Evolutionary conservation across 768 basidiomycete genomes (phyloP), one percentile per base, ranked within the genome.

Genomic region (Termitomyces sp.): DNA sequence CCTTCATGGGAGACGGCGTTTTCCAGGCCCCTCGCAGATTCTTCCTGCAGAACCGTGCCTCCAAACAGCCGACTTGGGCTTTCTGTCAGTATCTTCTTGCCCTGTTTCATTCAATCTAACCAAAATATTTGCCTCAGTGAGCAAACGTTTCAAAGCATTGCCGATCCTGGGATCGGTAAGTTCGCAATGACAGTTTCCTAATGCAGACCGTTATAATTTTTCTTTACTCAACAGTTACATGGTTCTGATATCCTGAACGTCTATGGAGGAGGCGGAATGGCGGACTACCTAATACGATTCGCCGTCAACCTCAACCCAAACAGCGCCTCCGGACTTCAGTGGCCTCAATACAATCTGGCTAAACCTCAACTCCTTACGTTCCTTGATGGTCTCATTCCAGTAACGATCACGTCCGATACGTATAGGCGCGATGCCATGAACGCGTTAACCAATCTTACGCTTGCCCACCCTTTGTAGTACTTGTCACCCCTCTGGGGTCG

Each of bases 21-120:
- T 83, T 83, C 66, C 79, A 82, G 33, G 81, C 73, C 0, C 80
- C 82, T 16, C 72, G 81, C 22, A 70, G 80, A 16, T 76, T 78
- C 63, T 77, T 85, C 61, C 63, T 84, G 28, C 64, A 78, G 46
- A 58, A 71, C 16, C 64, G 65, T 5, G 70, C 77, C 0, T 72
- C 71, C 0, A 73, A 73, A 56, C 77, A 80, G 61, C 70, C 72
- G 5, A 72, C 71, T 2, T 83, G 79, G 78, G 64, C 69, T 0
- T 81, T 73, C 65, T 44, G 77, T 78, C 42, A 53, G 76, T 68
- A 4, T 49, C 42, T 14, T 13, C 8, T 30, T 26, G 22, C 36
- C 28, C 22, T 13, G 14, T 24, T 20, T 46, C 14, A 0, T 20
- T 75, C 20, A 24, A 33, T 8, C 38, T 33, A 35, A 30, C 24